Evolutionary conservation across 1,284 basidiomycete genomes (phyloP).

Genomic region (Apiotrichum sp.): DNA sequence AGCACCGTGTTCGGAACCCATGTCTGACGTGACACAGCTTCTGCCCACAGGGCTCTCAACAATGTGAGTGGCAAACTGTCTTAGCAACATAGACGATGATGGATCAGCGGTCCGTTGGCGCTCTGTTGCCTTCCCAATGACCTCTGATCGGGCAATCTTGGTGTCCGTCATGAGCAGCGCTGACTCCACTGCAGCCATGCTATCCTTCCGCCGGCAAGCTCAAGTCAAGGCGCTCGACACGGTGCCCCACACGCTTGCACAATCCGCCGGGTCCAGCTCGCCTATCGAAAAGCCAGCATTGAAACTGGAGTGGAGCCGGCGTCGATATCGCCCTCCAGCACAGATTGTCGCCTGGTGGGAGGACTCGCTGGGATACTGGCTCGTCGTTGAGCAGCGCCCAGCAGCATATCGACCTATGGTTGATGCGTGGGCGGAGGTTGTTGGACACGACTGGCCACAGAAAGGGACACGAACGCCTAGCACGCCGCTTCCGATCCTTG

Average conservation of each 20-base stretch:
- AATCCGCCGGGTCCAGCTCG: neutral
- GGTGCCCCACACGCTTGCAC: neutral
- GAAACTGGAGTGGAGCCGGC: neutral
- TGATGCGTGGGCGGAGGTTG: slow-evolving; percentile 16
- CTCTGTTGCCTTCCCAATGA: too few species aligned
- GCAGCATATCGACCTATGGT: neutral
- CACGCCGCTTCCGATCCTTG: too few species aligned
- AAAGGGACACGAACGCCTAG: too few species aligned
- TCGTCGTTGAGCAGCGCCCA: slow-evolving; percentile 11
- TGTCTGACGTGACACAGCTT: slow-evolving; percentile 8
- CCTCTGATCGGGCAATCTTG: too few species aligned
- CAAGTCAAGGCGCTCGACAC: slow-evolving; percentile 27
- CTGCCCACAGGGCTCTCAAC: slow-evolving; percentile 5
- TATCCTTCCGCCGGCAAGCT: slow-evolving; percentile 22
- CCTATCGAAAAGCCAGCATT: neutral
- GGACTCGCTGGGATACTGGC: slow-evolving; percentile 28
- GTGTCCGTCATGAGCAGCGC: neutral
- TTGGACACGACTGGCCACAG: slow-evolving; percentile 4
- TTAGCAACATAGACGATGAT: too few species aligned
- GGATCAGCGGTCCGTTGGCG: too few species aligned
- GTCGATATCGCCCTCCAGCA: slow-evolving; percentile 8
- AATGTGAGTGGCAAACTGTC: too few species aligned
- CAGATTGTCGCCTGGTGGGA: slow-evolving; percentile 34
- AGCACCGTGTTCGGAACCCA: too few species aligned
- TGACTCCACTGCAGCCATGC: neutral